phyloP scores from a whole-genome alignment of 2,329 filamentous ascomycete species.

The Hymenoscyphus salicellus region DNA sequence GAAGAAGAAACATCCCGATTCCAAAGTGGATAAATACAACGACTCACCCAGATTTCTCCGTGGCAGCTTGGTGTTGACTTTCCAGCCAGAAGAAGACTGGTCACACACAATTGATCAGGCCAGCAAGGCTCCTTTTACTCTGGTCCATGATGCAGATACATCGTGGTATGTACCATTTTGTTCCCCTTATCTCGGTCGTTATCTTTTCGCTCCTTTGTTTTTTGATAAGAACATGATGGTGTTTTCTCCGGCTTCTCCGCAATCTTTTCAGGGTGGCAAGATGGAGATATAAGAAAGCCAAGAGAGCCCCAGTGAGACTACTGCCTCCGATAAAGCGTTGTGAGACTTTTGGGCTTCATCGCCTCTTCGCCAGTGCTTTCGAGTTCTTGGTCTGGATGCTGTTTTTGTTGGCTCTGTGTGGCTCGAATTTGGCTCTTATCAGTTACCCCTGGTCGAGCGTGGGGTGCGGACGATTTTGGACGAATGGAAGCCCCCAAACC shows the following conservation, averaged over 20 bases:
- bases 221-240: not conserved
- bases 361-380: not conserved
- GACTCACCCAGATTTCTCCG: not conserved
- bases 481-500: conserved; percentile 1
- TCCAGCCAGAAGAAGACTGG: not conserved
- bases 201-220: not conserved
- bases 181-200: not conserved
- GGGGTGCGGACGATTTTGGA: conserved; percentile 1
- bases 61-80: not conserved
- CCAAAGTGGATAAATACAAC: not conserved
- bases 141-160: not conserved
- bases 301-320: not conserved
- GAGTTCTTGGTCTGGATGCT: not conserved
- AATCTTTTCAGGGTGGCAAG: not conserved
- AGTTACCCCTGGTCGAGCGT: not conserved
- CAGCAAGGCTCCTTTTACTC: not conserved
- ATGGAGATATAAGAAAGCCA: conserved; percentile 9
- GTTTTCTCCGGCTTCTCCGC: conserved; percentile 11
- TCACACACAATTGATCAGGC: too few species aligned
- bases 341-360: not conserved
- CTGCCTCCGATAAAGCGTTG: not conserved
- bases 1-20: not conserved
- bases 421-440: not conserved
- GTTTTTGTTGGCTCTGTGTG: not conserved
- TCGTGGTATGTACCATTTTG: not conserved